Percentiles rank a stretch among this genome's conserved stretches.
Conservation (phyloP, 2,329 filamentous ascomycete species). For the Bisporella sp. region DNA sequence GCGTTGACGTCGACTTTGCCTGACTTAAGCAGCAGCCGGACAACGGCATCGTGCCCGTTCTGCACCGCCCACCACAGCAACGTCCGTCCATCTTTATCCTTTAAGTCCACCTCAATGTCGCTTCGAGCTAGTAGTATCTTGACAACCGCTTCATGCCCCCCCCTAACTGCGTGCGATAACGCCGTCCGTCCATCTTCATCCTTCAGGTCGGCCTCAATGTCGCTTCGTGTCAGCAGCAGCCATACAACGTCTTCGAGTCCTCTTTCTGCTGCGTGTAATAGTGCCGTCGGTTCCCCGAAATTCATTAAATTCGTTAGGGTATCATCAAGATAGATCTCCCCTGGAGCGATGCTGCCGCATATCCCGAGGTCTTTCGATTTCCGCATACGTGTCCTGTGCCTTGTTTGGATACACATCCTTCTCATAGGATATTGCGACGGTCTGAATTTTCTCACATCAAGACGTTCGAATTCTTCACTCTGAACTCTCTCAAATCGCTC, state of each 20-base stretch:
- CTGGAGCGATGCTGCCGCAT: neutral
- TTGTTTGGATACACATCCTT: neutral
- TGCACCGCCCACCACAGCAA: slow-evolving; percentile 21
- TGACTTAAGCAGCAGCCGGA: neutral
- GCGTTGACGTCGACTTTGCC: neutral
- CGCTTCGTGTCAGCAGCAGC: neutral
- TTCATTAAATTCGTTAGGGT: neutral
- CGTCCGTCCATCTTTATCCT: slow-evolving; percentile 27
- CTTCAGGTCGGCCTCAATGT: neutral
- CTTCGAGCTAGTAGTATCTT: neutral
- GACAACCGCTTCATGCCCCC: neutral
- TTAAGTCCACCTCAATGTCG: neutral
- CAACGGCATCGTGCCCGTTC: slow-evolving; percentile 2
- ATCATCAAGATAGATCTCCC: neutral
- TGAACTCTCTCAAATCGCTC: neutral
- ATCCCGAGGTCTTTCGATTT: neutral
- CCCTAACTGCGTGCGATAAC: neutral
- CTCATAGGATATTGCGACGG: neutral
- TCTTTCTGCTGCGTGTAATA: neutral
- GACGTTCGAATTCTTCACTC: neutral
- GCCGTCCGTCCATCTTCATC: neutral
- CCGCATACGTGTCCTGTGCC: neutral
- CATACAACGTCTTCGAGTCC: neutral
- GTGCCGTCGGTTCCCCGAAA: neutral
- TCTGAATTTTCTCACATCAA: neutral